A percentile compares a stretch with the other conserved stretches of the same genome.
Evolutionary conservation across 345 rosid species (phyloP).

Genomic region (Gossypium rotundifolium): DNA sequence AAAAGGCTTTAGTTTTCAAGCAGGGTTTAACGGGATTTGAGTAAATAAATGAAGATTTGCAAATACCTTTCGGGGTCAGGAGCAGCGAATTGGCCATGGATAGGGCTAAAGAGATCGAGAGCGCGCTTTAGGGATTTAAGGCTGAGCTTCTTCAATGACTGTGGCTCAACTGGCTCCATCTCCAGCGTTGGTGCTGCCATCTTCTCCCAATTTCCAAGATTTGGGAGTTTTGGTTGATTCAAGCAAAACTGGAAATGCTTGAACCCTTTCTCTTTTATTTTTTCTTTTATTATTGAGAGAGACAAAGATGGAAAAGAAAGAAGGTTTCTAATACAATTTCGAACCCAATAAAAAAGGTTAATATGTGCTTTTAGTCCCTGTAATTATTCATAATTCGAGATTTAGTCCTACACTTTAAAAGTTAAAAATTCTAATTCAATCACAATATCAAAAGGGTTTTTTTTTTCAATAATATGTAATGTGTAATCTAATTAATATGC

Average conservation of each 20-base stretch:
- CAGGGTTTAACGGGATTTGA: neutral
- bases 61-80: conserved; percentile 77
- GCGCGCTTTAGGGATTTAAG: conserved; percentile 80
- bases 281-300: neutral
- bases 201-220: neutral
- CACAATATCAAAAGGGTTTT: no score
- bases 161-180: conserved; percentile 87
- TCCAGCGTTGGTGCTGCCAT: conserved; percentile 52
- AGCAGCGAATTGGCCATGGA: conserved; percentile 67
- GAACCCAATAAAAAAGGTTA: neutral
- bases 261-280: neutral
- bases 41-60: neutral
- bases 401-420: no score
- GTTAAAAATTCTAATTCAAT: no score
- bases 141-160: conserved; percentile 85
- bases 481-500: no score
- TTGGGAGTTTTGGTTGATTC: neutral
- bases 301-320: neutral
- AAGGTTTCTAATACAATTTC: neutral
- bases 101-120: conserved; percentile 79
- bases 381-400: no score
- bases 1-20: neutral
- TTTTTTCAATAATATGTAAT: no score
- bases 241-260: neutral
- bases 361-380: no score